Evolutionary conservation across 2,329 filamentous ascomycete genomes (phyloP), one percentile per base, ranked within the genome.

Genomic region (Diaporthe caulivora): DNA sequence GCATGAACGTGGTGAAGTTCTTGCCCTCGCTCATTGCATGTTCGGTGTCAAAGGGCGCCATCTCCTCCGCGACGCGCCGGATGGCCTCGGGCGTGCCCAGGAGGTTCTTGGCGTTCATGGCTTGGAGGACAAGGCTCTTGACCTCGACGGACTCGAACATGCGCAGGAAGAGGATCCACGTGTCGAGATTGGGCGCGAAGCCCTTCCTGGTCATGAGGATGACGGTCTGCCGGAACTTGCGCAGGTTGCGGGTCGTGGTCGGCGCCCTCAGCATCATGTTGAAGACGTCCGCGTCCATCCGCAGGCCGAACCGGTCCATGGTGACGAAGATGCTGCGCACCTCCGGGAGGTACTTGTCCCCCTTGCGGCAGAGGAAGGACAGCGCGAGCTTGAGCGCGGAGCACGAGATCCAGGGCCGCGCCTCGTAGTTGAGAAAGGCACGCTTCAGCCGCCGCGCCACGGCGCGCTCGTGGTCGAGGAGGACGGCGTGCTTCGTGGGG

Each of bases 131-230:
- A 76, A 86, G 84, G 31, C 84, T 83, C 68, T 83, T 82, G 65
- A 86, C 84, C n/a, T 89, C 86, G 78, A 92, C 90, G 15, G 87
- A 88, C 79, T 90, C 88, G 72, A 93, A 88, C 57, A 89, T 81
- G n/a, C 81, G 79, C 24, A 89, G 79, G 73, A 88, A 87, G 5
- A 86, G 80, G 3, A 85, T 76, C 87, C 87, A 89, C 0, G 87
- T 88, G 21, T 79, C 78, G 3, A 84, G 78, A 62, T 87, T 84
- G 5, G 87, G 86, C 37, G 76, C 74, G 57, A 83, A 81, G 62
- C 81, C 83, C 17, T 80, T 80, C 9, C 75, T 70, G 31, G 80
- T 74, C 87, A 89, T 88, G 72, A 82, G 79, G 21, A 78, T 76
- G 21, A 88, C 76, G 1, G 83, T 80, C 4, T 76, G 76, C 72